These are phyloP conservation scores for Aspergillus wentii DNA, from an alignment of 495 filamentous ascomycete genomes.

Conservation along the genomic window DNA sequence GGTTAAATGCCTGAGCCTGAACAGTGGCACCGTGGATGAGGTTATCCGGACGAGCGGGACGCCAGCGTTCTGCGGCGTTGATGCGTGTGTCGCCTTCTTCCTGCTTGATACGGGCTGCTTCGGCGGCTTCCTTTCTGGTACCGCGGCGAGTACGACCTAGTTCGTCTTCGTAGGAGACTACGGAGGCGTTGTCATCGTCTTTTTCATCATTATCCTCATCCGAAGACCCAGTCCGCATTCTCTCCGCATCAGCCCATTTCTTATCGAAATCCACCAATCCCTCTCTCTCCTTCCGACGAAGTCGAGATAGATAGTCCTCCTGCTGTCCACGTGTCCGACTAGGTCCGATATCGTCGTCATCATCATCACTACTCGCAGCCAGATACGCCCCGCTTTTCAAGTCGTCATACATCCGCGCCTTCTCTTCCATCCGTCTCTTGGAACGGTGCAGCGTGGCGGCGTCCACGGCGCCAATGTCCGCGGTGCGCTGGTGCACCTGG, in stretches of 20 bases:
- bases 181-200: slow-evolving; percentile 48
- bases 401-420: slow-evolving; percentile 75
- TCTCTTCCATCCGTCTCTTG: slow-evolving; percentile 78
- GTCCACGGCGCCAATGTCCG: slow-evolving; percentile 39
- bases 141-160: slow-evolving; percentile 73
- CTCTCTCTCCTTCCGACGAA: slow-evolving; percentile 41
- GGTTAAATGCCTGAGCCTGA: slow-evolving; percentile 75
- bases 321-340: background rate
- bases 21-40: slow-evolving; percentile 81
- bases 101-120: slow-evolving; percentile 47
- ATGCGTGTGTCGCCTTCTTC: slow-evolving; percentile 23
- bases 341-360: slow-evolving; percentile 47
- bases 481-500: slow-evolving; percentile 32
- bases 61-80: slow-evolving; percentile 44
- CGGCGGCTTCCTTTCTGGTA: slow-evolving; percentile 58
- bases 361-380: slow-evolving; percentile 28
- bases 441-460: slow-evolving; percentile 50
- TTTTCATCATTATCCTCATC: slow-evolving; percentile 24
- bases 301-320: slow-evolving; percentile 24
- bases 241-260: slow-evolving; percentile 77
- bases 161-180: slow-evolving; percentile 83
- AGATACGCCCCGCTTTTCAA: slow-evolving; percentile 70
- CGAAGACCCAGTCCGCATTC: slow-evolving; percentile 27
- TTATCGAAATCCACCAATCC: slow-evolving; percentile 85
- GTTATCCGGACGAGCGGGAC: slow-evolving; percentile 59